Base-by-base conservation (phyloP, 352 stramenopile species). In the Aphanomyces invadans region DNA sequence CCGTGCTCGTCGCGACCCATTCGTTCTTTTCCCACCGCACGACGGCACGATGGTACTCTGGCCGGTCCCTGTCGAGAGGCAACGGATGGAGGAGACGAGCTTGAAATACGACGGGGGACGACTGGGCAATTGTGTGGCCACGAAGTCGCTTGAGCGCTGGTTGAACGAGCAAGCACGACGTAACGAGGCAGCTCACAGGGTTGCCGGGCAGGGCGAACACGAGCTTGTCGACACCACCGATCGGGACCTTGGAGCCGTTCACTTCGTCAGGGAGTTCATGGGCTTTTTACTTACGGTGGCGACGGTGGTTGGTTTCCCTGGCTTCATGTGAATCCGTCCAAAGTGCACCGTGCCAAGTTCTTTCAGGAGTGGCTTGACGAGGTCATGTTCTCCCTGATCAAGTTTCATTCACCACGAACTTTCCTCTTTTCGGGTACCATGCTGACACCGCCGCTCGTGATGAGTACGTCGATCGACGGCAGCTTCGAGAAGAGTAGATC, bases 231-330 rank as follows among this genome's bases (percentile, higher is more conserved):
- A 74, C 70, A 7, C 78, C 46, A 17, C 83, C 62, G 0, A 76
- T 25, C 3, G 38, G 49, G 19, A 67, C 48, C 60, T n/a, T n/a
- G n/a, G n/a, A n/a, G n/a, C n/a, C n/a, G n/a, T n/a, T n/a, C n/a
- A n/a, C n/a, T n/a, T n/a, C n/a, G n/a, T n/a, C n/a, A n/a, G n/a
- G n/a, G n/a, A n/a, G n/a, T n/a, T n/a, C n/a, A n/a, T n/a, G n/a
- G n/a, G n/a, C n/a, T 38, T 15, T 49, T 63, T 28, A 61, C 75
- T 70, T 9, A 97, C 65, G 0, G 95, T 98, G 0, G 96, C 92
- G 72, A 99, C 98, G 1, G 96, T 98, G 0, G 93, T 98, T 0
- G 96, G 96, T 70, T 99, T 99, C 4, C 96, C 97, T 17, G 96
- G 96, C 69, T 99, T 99, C 95, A 99, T 99, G 51, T 95, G 78